Evolutionary conservation across 805 yeast genomes (phyloP).

Genomic region (Diddensiella santjacobensis): DNA sequence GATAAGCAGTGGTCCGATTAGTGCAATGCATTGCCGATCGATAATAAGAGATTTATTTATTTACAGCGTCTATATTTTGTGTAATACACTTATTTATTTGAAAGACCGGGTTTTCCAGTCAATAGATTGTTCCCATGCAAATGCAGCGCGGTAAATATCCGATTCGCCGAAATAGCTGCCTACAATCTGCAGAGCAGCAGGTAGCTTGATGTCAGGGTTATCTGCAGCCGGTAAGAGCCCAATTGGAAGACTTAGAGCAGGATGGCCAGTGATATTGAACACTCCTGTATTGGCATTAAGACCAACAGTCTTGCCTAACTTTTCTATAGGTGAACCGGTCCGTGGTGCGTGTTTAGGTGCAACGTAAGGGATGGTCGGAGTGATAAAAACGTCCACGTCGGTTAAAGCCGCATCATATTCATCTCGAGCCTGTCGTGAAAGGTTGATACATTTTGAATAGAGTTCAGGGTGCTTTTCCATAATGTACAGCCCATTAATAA

Average conservation of each 20-base stretch:
- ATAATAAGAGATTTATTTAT: too few relatives aligned
- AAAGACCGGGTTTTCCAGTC: constrained; percentile 21
- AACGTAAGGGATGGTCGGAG: constrained; percentile 26
- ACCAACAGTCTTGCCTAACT: constrained; percentile 24
- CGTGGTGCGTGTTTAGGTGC: constrained; percentile 13
- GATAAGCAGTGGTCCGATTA: too few relatives aligned
- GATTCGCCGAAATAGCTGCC: constrained; percentile 36
- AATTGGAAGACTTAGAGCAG: constrained; percentile 37
- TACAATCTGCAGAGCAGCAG: constrained; percentile 38
- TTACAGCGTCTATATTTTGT: too few relatives aligned
- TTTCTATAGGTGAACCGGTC: constrained; percentile 11
- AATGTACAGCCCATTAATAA: constrained; percentile 33
- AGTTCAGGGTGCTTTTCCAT: constrained; percentile 34
- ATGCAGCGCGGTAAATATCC: constrained; percentile 35
- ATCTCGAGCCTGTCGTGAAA: constrained; percentile 33
- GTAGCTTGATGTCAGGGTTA: constrained; percentile 34
- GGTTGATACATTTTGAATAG: constrained; percentile 35
- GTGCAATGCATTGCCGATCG: too few relatives aligned
- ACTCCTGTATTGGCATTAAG: constrained; percentile 37
- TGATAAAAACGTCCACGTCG: constrained; percentile 34
- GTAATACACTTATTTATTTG: too few relatives aligned
- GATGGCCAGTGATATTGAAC: constrained; percentile 39
- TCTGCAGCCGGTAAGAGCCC: constrained; percentile 34
- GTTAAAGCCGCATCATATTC: constrained; percentile 34
- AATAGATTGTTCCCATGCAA: constrained; percentile 36